Conservation (phyloP, 345 rosid genomes). For the Combretum micranthum region DNA sequence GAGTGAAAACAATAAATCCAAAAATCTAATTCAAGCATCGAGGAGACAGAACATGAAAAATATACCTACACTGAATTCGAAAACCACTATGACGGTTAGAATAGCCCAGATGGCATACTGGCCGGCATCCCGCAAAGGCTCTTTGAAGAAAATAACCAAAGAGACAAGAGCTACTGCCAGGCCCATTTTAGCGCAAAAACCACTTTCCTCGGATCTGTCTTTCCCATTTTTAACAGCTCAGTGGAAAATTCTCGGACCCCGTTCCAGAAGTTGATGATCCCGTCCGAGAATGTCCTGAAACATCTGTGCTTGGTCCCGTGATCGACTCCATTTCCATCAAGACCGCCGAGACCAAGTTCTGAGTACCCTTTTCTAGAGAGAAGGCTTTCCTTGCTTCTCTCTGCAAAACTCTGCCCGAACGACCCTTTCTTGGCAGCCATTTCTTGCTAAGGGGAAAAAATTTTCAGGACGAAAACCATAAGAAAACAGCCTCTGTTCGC, state of each 20-base stretch:
- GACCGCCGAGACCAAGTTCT: constrained; percentile 39
- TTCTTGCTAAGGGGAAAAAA: too few relatives aligned
- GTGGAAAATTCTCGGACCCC: constrained; percentile 13
- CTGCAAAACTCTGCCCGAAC: constrained; percentile 28
- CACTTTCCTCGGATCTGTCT: constrained; percentile 49
- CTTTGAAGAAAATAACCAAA: constrained; percentile 50
- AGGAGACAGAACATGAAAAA: background rate
- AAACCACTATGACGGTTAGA: constrained; percentile 81
- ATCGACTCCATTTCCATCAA: constrained; percentile 9
- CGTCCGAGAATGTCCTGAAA: constrained; percentile 37
- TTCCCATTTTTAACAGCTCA: constrained; percentile 52
- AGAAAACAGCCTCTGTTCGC: background rate
- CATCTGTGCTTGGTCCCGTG: constrained; percentile 29
- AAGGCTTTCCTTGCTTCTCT: constrained; percentile 53
- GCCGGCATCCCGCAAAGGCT: constrained; percentile 29
- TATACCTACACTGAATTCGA: constrained; percentile 75
- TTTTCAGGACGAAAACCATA: background rate
- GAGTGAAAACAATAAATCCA: too few relatives aligned
- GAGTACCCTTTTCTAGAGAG: constrained; percentile 38
- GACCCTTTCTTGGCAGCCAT: constrained; percentile 29
- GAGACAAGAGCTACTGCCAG: constrained; percentile 47
- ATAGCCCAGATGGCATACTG: constrained; percentile 82
- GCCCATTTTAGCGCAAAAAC: constrained; percentile 73
- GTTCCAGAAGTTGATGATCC: constrained; percentile 25
- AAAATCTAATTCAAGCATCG: too few relatives aligned